Base-by-base conservation (phyloP, 192 early-diverging fungal species). In the Phycomyces blakesleeanus region DNA sequence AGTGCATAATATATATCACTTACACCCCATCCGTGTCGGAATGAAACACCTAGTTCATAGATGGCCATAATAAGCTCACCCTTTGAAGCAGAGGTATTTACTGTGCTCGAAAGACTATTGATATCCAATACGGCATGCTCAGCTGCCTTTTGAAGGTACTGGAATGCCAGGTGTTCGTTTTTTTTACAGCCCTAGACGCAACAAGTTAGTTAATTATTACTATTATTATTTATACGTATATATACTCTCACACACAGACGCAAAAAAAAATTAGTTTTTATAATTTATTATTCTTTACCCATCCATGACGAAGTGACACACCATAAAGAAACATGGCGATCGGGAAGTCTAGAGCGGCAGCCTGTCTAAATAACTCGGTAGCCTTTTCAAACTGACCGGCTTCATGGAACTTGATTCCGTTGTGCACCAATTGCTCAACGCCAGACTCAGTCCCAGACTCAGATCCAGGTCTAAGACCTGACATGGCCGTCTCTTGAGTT, bases 1-100 rank as follows among this genome's bases (percentile, higher is more conserved):
- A 21, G 27, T 8, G 9, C 39, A 24, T 22, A 15, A 38, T 22
- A 55, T 14, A 26, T 29, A 47, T 3, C 42, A 59, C 65, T 59
- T 58, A 89, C 90, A 49, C 90, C 90, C 89, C 89, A 89, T 9
- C 90, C 90, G 47, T 92, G 86, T 40, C 86, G 75, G 44, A 87
- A 92, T 65, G 84, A 86, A 62, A 87, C 81, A 6, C 89, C 90
- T 7, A 92, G 73, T 69, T 92, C 90, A 59, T 89, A 89, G 47
- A 92, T 84, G 9, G 90, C 89, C 83, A 91, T 85, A 4, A 86
- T 85, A 47, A 91, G 67, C 63, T 89, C 89, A 24, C 84, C 81
- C 47, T 80, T 84, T 34, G 86, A 80, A 18, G 85, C 81, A 9
- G 80, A 81, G 29, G 64, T 64, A 0, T 80, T 83, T n/a, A 85